Evolutionary conservation across 768 basidiomycete genomes (phyloP).

Genomic region (Tulasnella sp.): DNA sequence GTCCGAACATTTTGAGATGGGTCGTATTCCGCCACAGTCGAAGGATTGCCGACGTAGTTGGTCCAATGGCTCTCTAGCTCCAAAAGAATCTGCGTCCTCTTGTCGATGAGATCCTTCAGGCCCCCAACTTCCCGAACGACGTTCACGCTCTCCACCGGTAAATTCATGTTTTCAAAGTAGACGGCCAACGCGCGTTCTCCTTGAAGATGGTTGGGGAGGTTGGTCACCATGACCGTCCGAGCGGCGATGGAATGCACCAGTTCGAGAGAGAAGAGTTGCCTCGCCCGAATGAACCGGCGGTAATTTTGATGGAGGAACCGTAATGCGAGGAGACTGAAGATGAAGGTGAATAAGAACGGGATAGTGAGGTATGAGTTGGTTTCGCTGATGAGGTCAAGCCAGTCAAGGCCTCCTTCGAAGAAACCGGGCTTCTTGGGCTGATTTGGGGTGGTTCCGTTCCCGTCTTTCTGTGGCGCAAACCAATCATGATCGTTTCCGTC

Average conservation of each 20-base stretch:
- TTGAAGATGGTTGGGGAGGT: constrained; percentile 78
- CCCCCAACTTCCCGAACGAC: constrained; percentile 78
- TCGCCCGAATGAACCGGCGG: constrained; percentile 77
- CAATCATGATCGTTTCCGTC: constrained; percentile 39
- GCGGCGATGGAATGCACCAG: constrained; percentile 93
- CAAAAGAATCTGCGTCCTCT: constrained; percentile 73
- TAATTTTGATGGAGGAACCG: constrained; percentile 88
- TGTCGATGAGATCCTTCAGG: constrained; percentile 68
- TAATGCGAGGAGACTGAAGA: constrained; percentile 84
- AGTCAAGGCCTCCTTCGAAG: constrained; percentile 46
- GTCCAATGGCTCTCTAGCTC: constrained; percentile 83
- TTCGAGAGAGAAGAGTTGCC: constrained; percentile 92
- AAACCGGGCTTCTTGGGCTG: constrained; percentile 39
- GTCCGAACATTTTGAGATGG: constrained; percentile 53
- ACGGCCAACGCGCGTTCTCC: constrained; percentile 83
- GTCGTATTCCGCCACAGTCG: constrained; percentile 75
- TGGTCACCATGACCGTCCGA: constrained; percentile 84
- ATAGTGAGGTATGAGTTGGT: constrained; percentile 84
- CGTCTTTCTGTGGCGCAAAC: background rate
- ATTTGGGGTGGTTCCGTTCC: constrained; percentile 27
- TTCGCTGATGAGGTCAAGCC: constrained; percentile 87
- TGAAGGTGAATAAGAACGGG: constrained; percentile 89
- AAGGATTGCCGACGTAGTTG: constrained; percentile 91
- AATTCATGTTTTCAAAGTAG: constrained; percentile 86
- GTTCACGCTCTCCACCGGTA: constrained; percentile 88